A percentile compares a stretch with the other conserved stretches of the same genome.
Evolutionary conservation across 331 rosid genomes (phyloP).

Genomic region (Rhamnella rubrinervis): DNA sequence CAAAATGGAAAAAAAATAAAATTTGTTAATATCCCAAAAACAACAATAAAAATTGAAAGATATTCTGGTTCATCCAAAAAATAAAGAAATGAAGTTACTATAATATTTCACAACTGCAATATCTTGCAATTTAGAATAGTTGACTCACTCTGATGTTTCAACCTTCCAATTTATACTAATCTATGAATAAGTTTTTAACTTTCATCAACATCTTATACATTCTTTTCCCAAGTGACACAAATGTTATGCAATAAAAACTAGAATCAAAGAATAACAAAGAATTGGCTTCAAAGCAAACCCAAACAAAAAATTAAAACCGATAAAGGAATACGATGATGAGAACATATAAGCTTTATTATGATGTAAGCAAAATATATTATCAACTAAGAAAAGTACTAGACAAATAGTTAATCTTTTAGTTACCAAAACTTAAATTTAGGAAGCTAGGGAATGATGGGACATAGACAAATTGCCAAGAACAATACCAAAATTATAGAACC

Average conservation of each 20-base stretch:
- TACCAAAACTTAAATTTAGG: conserved; percentile 98
- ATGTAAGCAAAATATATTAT: neutral
- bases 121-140: neutral
- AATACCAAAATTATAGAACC: too few species aligned
- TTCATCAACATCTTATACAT: neutral
- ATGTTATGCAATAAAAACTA: neutral
- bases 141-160: neutral
- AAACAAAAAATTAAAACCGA: conserved; percentile 9
- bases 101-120: neutral
- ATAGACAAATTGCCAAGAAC: too few species aligned
- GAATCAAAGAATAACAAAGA: neutral
- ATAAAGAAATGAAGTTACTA: neutral
- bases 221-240: neutral
- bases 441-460: too few species aligned
- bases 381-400: neutral
- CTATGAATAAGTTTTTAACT: neutral
- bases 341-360: neutral
- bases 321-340: neutral
- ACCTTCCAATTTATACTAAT: neutral
- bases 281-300: conserved; percentile 5
- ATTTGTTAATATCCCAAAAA: too few species aligned
- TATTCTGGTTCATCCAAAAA: neutral
- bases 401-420: conserved; percentile 19
- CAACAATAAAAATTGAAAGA: too few species aligned
- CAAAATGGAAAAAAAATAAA: too few species aligned